Evolutionary conservation across 352 stramenopile genomes (phyloP).

Genomic region (Peronosclerospora sorghi): DNA sequence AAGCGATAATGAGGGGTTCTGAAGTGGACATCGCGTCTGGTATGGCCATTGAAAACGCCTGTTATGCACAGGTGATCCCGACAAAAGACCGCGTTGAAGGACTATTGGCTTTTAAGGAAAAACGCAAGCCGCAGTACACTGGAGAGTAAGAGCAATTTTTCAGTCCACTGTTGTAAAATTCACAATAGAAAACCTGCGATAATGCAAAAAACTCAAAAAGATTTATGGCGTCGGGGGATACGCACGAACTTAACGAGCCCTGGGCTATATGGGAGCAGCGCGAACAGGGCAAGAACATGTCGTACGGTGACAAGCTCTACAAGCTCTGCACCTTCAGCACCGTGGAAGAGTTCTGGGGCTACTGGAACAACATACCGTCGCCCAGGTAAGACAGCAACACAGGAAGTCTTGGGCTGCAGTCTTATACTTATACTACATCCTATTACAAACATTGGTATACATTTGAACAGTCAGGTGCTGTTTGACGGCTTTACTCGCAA

Average conservation of each 20-base stretch:
- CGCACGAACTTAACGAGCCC: constrained; percentile 67
- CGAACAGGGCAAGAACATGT: constrained; percentile 63
- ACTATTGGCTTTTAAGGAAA: constrained; percentile 86
- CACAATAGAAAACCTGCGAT: no score
- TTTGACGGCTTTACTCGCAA: constrained; percentile 82
- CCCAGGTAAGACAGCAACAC: constrained; percentile 40
- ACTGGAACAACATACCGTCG: constrained; percentile 87
- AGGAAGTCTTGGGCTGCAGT: background rate
- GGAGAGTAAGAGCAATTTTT: no score
- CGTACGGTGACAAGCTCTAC: constrained; percentile 80
- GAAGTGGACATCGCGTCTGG: constrained; percentile 73
- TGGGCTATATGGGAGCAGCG: constrained; percentile 85
- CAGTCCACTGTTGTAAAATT: no score
- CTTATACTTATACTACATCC: background rate
- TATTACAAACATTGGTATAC: background rate
- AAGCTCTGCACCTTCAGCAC: constrained; percentile 81
- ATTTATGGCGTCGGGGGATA: constrained; percentile 33
- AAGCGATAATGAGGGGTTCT: constrained; percentile 78
- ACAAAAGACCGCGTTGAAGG: constrained; percentile 91
- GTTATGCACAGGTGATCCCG: constrained; percentile 85
- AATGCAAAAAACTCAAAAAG: no score
- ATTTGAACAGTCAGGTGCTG: constrained; percentile 43
- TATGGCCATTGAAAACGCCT: constrained; percentile 87
- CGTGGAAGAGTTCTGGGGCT: constrained; percentile 85
- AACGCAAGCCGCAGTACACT: constrained; percentile 86